Evolutionary conservation across 805 yeast species (phyloP), one percentile per base, ranked within the genome.

Genomic region (Saturnispora dispora): DNA sequence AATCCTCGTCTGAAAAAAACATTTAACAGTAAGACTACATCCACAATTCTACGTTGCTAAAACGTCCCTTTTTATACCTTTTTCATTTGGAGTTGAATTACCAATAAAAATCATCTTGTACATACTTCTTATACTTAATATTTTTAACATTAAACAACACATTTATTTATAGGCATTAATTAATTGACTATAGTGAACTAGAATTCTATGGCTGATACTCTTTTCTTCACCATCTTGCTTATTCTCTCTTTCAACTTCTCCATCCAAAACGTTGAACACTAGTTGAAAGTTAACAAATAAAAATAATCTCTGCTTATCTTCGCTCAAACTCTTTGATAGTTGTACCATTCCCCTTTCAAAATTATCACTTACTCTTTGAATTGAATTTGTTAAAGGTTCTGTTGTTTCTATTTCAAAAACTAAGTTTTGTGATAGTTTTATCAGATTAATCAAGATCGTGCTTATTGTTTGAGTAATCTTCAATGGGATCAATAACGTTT

Each of bases 381-480:
- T 73, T 1, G 89, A 81, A 55, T 76, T 80, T 41, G 78, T 78
- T 7, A 91, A 70, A 1, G 96, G 96, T 57, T 88, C 97, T 15
- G 76, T 40, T 62, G 68, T 66, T 48, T 65, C 71, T 8, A 62
- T 51, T 47, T 66, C 70, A 45, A 60, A 62, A 6, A 63, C 61
- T 7, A 63, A 52, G 50, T 64, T 63, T 27, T 54, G 63, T 44
- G 62, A 71, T 42, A 91, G 69, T 41, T 81, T 80, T 50, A 90
- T 69, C 28, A 93, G 65, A 5, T 91, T 91, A 57, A 81, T 75
- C 10, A 91, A 60, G 51, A 85, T 77, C 49, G 78, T 81, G 1
- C 95, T 82, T 66, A 88, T 86, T 51, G 85, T 86, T 57, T 88
- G 89, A 0, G 97, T 88, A 33, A 90, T 63, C 13, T 74, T 78